A percentile compares a stretch with the other conserved stretches of the same genome.
Evolutionary conservation across 805 yeast species (phyloP).

Genomic region (Kodamaea nitidulidarum): DNA sequence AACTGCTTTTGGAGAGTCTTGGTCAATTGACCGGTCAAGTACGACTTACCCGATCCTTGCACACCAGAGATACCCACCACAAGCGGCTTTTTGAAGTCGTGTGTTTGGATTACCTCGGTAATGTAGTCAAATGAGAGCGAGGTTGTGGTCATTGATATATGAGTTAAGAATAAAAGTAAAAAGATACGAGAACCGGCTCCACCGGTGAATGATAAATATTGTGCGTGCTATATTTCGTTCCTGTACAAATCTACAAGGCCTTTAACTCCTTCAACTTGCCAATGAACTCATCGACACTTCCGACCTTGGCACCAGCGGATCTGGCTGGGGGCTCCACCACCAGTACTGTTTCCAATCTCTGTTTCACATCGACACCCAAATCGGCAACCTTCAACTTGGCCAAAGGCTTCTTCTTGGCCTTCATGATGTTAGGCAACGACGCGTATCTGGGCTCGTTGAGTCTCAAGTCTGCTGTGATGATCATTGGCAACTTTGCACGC

Average conservation of each 20-base stretch:
- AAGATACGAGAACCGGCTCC: too few species aligned
- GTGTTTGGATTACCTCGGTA: slow-evolving; percentile 19
- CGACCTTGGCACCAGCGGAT: slow-evolving; percentile 76
- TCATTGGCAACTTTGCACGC: slow-evolving; percentile 72
- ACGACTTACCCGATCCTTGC: slow-evolving; percentile 76
- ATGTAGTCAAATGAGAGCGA: slow-evolving; percentile 23
- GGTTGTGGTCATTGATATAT: slow-evolving; percentile 8
- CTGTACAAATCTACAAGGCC: slow-evolving; percentile 28
- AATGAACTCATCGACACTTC: slow-evolving; percentile 76
- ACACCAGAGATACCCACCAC: slow-evolving; percentile 64
- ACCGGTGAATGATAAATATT: background rate
- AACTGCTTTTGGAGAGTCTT: slow-evolving; percentile 27
- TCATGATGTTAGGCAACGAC: slow-evolving; percentile 94
- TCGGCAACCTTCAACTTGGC: slow-evolving; percentile 60
- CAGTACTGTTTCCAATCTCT: slow-evolving; percentile 63
- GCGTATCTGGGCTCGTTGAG: slow-evolving; percentile 94
- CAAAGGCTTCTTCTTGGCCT: slow-evolving; percentile 95
- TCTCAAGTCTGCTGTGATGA: slow-evolving; percentile 90
- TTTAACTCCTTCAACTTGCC: slow-evolving; percentile 72
- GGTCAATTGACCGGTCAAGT: slow-evolving; percentile 36
- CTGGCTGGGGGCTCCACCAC: slow-evolving; percentile 86
- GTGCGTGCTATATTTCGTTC: background rate
- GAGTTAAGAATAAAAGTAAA: background rate
- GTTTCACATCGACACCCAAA: slow-evolving; percentile 60
- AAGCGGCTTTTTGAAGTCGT: slow-evolving; percentile 35